Conservation (phyloP, 345 rosid species). For the Streptanthus diversifolius region DNA sequence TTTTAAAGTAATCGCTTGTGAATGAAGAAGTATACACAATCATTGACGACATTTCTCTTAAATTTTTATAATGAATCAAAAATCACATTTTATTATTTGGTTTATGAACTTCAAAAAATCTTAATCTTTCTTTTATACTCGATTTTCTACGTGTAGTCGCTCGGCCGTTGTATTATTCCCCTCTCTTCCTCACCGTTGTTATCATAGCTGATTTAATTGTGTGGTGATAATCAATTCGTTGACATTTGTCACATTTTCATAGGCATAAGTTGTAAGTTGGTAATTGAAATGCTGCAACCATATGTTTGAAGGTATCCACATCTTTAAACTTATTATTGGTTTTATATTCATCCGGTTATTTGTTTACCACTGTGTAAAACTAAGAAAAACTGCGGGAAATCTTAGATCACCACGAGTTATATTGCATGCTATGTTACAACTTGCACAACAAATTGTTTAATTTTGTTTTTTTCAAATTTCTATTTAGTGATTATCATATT, state of each 20-base stretch:
- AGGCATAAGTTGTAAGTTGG: background rate
- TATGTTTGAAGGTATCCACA: background rate
- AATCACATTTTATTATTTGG: background rate
- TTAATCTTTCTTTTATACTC: background rate
- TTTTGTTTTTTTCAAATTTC: too few relatives aligned
- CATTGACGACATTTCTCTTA: background rate
- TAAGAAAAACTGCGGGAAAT: background rate
- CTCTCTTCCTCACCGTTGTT: background rate
- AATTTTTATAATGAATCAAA: background rate
- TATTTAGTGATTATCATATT: too few relatives aligned
- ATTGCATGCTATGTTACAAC: background rate
- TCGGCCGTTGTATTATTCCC: background rate
- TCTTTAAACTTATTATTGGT: background rate
- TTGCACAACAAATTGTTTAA: background rate
- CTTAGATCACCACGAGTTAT: too few relatives aligned
- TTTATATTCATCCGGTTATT: background rate
- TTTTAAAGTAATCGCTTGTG: background rate
- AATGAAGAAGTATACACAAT: background rate
- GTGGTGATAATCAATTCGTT: background rate
- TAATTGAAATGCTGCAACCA: background rate
- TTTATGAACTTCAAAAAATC: background rate
- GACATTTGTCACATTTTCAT: background rate
- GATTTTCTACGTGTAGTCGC: background rate
- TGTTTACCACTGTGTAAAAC: background rate
- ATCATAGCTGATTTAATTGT: background rate